A percentile compares a stretch with the other conserved stretches of the same genome.
phyloP scores from a whole-genome alignment of 2,329 filamentous ascomycete genomes.

The Exophiala sp. region DNA sequence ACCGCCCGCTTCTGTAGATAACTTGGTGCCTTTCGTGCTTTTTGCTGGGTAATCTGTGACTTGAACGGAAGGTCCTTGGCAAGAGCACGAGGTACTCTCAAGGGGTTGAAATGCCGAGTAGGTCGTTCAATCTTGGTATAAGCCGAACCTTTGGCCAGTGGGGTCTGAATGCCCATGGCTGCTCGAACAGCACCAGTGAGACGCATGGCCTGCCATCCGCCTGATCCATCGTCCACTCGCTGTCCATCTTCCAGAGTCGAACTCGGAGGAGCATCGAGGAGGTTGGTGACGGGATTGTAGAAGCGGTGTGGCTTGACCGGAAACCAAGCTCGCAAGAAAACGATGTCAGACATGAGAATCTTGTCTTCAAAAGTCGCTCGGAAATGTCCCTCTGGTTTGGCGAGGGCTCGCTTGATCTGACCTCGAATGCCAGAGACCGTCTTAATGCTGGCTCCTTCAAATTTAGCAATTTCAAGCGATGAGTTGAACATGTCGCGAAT shows the following conservation, averaged over 20 bases:
- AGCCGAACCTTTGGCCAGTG: conserved; percentile 75
- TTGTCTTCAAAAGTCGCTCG: conserved; percentile 98
- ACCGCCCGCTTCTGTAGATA: conserved; percentile 96
- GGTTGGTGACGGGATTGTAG: conserved; percentile 94
- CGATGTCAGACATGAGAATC: conserved; percentile 91
- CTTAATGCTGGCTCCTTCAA: conserved; percentile 91
- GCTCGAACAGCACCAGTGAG: conserved; percentile 87
- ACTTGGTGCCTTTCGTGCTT: conserved; percentile 73
- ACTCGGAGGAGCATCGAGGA: conserved; percentile 59
- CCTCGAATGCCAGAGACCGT: conserved; percentile 94
- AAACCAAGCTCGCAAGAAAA: conserved; percentile 96
- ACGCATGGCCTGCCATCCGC: conserved; percentile 82
- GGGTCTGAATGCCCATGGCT: conserved; percentile 70
- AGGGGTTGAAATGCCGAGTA: conserved; percentile 71
- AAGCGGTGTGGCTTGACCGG: conserved; percentile 91
- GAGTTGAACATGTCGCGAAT: conserved; percentile 98
- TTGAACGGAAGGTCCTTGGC: conserved; percentile 87
- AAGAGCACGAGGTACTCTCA: conserved; percentile 47
- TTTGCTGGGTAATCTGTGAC: conserved; percentile 79
- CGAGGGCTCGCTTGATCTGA: conserved; percentile 93
- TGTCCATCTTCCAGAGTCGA: conserved; percentile 22
- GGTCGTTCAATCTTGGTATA: conserved; percentile 65
- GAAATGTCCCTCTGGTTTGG: conserved; percentile 92
- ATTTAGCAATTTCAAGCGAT: conserved; percentile 92
- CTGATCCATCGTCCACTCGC: conserved; percentile 31